Percentiles rank a stretch among this genome's conserved stretches.
Conservation (phyloP, 2,329 filamentous ascomycete genomes). For the Ambrosiella cleistominuta region DNA sequence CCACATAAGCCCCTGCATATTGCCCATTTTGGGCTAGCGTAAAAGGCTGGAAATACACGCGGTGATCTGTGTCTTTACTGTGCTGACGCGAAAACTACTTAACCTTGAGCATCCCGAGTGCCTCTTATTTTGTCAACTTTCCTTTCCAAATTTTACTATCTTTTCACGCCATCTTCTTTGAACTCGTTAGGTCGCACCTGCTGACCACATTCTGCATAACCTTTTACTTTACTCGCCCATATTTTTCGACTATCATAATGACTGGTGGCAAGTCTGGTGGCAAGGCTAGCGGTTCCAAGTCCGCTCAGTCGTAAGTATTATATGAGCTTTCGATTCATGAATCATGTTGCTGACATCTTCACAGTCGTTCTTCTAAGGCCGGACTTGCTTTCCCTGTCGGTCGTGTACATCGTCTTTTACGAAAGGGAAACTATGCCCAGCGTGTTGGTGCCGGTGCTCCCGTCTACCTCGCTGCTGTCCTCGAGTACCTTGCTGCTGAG, state of each 20-base stretch:
- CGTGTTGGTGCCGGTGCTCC: constrained; percentile 98
- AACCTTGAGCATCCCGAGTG: constrained; percentile 30
- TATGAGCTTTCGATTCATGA: background rate
- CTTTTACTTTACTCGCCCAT: constrained; percentile 12
- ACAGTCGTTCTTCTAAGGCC: constrained; percentile 93
- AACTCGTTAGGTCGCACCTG: background rate
- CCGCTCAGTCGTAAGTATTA: constrained; percentile 83
- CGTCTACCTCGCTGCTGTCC: constrained; percentile 93
- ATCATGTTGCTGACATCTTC: constrained; percentile 18
- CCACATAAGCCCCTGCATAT: constrained; percentile 15
- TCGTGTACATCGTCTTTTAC: constrained; percentile 96
- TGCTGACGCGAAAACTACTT: constrained; percentile 38
- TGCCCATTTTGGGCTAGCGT: constrained; percentile 16
- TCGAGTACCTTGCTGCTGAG: constrained; percentile 96
- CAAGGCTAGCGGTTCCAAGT: constrained; percentile 99
- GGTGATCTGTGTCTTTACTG: constrained; percentile 33
- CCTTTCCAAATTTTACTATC: constrained; percentile 12
- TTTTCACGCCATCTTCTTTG: background rate
- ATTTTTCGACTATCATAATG: constrained; percentile 54
- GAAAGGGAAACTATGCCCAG: constrained; percentile 99
- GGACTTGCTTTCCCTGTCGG: constrained; percentile 97
- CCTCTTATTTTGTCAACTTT: constrained; percentile 16
- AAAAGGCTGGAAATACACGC: background rate
- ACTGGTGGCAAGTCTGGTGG: constrained; percentile 99
- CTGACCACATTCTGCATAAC: constrained; percentile 7